Conservation (phyloP, 768 basidiomycete species). For the Hypsizygus marmoreus region DNA sequence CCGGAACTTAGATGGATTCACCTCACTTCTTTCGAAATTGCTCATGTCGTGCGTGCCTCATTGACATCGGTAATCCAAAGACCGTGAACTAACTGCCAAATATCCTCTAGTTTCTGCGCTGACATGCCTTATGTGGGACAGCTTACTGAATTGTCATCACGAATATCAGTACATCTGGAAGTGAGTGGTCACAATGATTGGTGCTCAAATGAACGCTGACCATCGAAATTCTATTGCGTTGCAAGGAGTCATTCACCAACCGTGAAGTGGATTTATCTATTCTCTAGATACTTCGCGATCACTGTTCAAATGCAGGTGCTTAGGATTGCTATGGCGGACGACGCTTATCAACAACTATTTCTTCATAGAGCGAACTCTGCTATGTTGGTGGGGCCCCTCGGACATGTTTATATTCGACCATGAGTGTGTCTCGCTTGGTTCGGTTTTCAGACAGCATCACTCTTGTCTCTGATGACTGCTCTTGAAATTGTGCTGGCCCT, state of each 20-base stretch:
- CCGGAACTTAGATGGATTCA: too few species aligned
- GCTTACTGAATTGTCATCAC: constrained; percentile 2
- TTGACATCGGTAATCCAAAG: neutral
- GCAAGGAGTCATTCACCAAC: neutral
- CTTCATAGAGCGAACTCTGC: constrained; percentile 4
- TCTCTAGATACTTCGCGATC: constrained; percentile 13
- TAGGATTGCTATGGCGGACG: neutral
- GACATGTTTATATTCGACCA: neutral
- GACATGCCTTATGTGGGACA: constrained; percentile 13
- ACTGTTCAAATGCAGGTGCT: constrained; percentile 4
- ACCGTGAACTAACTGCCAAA: neutral
- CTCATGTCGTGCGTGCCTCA: constrained; percentile 4
- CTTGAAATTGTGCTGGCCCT: constrained; percentile 14
- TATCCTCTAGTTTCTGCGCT: constrained; percentile 9
- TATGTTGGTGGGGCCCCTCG: constrained; percentile 1
- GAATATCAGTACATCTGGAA: constrained; percentile 15
- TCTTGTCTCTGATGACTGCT: constrained; percentile 6
- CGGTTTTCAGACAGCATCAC: constrained; percentile 4
- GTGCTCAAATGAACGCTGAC: neutral
- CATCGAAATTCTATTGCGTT: neutral
- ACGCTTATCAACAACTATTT: neutral
- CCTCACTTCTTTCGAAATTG: constrained; percentile 12
- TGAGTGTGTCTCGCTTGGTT: constrained; percentile 10
- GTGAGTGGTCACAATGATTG: constrained; percentile 1
- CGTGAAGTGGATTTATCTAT: constrained; percentile 15